Conservation (phyloP, 768 basidiomycete species). For the Pleurotus djamor region DNA sequence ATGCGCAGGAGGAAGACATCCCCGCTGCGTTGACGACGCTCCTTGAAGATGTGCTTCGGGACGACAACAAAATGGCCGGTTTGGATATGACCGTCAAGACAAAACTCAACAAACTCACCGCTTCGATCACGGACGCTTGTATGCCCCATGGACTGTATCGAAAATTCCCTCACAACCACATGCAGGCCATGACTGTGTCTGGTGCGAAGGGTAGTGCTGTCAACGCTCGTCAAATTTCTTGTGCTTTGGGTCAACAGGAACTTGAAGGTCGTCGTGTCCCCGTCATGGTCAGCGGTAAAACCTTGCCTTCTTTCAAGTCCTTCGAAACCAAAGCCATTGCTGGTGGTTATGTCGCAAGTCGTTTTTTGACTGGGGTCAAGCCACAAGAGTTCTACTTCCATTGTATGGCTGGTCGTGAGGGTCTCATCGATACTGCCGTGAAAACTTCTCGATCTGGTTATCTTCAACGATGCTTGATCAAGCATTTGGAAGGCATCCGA, state of each 20-base stretch:
- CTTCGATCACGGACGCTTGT: constrained; percentile 84
- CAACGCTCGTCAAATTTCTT: constrained; percentile 98
- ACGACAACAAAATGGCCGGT: constrained; percentile 97
- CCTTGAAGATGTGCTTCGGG: constrained; percentile 89
- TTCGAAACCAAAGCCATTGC: constrained; percentile 99
- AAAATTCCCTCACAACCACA: constrained; percentile 96
- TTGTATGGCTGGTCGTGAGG: constrained; percentile 99
- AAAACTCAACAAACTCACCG: constrained; percentile 82
- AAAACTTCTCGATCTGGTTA: constrained; percentile 99
- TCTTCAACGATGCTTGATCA: constrained; percentile 96
- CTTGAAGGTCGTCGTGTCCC: constrained; percentile 98
- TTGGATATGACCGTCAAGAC: constrained; percentile 91
- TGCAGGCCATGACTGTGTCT: constrained; percentile 98
- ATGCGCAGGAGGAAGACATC: constrained; percentile 49
- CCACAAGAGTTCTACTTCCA: constrained; percentile 99
- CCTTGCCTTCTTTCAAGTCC: constrained; percentile 92
- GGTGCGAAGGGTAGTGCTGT: constrained; percentile 98
- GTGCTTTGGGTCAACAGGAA: constrained; percentile 95
- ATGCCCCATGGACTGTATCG: constrained; percentile 87
- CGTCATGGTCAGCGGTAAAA: constrained; percentile 99
- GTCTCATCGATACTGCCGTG: constrained; percentile 98
- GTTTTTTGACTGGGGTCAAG: constrained; percentile 96
- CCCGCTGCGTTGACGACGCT: constrained; percentile 57
- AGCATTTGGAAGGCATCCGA: constrained; percentile 94
- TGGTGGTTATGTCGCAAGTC: constrained; percentile 96